Percentiles rank a stretch among this genome's conserved stretches.
Evolutionary conservation across 2,329 filamentous ascomycete genomes (phyloP).

Genomic region (Claviceps arundinis): DNA sequence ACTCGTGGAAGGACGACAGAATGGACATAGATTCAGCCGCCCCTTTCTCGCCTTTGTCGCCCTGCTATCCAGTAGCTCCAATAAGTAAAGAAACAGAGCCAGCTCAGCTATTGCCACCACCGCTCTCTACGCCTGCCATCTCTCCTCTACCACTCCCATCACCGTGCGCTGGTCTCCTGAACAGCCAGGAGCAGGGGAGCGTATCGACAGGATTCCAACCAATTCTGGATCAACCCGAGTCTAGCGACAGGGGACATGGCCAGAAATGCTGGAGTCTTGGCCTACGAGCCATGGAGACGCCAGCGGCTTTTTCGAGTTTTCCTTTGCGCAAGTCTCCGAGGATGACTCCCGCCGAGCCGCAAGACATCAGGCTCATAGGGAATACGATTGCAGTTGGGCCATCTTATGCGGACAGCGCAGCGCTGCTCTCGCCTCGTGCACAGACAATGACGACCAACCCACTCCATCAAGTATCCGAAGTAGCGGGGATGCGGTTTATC

Average conservation of each 20-base stretch:
- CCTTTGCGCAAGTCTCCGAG: constrained; percentile 4
- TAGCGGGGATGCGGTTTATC: constrained; percentile 37
- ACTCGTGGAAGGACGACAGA: constrained; percentile 40
- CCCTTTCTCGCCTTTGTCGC: background rate
- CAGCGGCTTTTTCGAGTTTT: constrained; percentile 5
- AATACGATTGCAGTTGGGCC: constrained; percentile 23
- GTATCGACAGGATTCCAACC: constrained; percentile 23
- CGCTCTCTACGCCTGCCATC: background rate
- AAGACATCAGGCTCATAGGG: constrained; percentile 14
- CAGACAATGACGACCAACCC: constrained; percentile 62
- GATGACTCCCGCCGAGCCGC: constrained; percentile 2
- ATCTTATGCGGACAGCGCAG: constrained; percentile 31
- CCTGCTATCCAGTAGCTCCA: background rate
- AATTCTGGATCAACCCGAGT: constrained; percentile 12
- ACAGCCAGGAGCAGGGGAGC: background rate
- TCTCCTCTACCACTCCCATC: background rate
- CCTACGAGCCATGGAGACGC: constrained; percentile 10
- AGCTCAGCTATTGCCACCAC: background rate
- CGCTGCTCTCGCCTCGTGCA: constrained; percentile 56
- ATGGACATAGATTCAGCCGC: constrained; percentile 14
- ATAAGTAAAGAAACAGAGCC: background rate
- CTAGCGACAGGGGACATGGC: constrained; percentile 4
- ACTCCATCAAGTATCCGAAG: constrained; percentile 34
- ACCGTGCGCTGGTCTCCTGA: constrained; percentile 5
- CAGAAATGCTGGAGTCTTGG: constrained; percentile 24